phyloP scores from a whole-genome alignment of 805 yeast species.

The Monosporozyma siamensis region DNA sequence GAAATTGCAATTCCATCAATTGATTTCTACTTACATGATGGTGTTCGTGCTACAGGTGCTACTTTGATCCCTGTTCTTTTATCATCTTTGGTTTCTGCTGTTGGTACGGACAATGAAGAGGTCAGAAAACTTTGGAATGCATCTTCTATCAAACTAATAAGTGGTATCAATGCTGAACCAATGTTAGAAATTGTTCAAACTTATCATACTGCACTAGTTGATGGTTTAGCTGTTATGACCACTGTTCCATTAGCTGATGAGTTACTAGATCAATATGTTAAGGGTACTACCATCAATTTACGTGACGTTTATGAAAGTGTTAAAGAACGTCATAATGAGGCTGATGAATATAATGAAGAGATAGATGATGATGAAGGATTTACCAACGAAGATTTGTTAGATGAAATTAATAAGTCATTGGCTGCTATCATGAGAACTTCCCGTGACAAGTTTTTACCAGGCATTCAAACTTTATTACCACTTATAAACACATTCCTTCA shows the following conservation, averaged over 20 bases:
- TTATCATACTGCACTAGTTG: constrained; percentile 63
- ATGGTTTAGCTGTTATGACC: constrained; percentile 61
- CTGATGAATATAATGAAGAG: constrained; percentile 84
- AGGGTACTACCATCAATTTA: constrained; percentile 51
- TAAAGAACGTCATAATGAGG: constrained; percentile 60
- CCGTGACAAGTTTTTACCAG: constrained; percentile 48
- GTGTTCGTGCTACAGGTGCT: constrained; percentile 88
- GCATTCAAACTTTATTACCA: constrained; percentile 57
- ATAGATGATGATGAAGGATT: constrained; percentile 75
- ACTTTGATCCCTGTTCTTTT: constrained; percentile 71
- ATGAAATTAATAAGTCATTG: constrained; percentile 72
- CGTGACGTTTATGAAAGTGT: constrained; percentile 63
- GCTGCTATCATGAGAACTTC: constrained; percentile 59
- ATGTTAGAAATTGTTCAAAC: constrained; percentile 73
- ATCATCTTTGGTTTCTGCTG: constrained; percentile 45
- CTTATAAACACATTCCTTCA: constrained; percentile 47
- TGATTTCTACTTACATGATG: constrained; percentile 87
- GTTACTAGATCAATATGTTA: constrained; percentile 48
- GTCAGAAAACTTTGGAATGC: constrained; percentile 63
- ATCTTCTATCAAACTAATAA: constrained; percentile 57
- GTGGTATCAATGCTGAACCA: constrained; percentile 66
- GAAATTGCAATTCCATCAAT: constrained; percentile 83
- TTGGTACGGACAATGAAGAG: constrained; percentile 44
- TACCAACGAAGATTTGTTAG: constrained; percentile 83
- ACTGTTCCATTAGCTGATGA: constrained; percentile 45